Evolutionary conservation across 2,329 filamentous ascomycete species (phyloP).

Genomic region (Fusarium sp.): DNA sequence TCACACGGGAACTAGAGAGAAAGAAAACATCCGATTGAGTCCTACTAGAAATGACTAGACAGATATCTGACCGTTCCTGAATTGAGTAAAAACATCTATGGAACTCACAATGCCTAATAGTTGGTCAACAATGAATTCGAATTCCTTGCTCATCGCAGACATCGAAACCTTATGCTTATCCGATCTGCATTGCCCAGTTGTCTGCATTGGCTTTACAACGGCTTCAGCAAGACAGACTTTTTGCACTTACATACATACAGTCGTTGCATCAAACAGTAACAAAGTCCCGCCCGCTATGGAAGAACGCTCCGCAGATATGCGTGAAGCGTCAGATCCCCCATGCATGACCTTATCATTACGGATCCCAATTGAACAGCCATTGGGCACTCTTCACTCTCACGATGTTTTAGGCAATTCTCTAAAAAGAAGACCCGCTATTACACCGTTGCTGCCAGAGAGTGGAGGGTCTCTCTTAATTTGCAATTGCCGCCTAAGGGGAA

Average conservation of each 20-base stretch:
- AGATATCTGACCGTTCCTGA: not conserved
- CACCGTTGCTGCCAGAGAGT: slow-evolving; percentile 24
- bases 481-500: slow-evolving; percentile 5
- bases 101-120: not conserved
- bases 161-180: slow-evolving; percentile 10
- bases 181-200: slow-evolving; percentile 22
- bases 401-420: slow-evolving; percentile 29
- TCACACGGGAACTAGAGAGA: slow-evolving; percentile 3
- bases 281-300: slow-evolving; percentile 32
- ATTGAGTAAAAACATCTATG: not conserved
- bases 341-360: slow-evolving; percentile 48
- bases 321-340: slow-evolving; percentile 46
- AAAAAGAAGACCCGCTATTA: slow-evolving; percentile 7
- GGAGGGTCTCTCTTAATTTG: slow-evolving; percentile 17
- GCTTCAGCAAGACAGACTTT: slow-evolving; percentile 9
- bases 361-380: slow-evolving; percentile 31
- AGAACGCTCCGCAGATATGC: slow-evolving; percentile 42
- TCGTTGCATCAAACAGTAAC: slow-evolving; percentile 12
- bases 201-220: slow-evolving; percentile 12
- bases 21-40: not conserved
- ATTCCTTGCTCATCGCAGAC: not conserved
- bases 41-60: not conserved
- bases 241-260: slow-evolving; percentile 16
- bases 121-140: not conserved
- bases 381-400: slow-evolving; percentile 20